Conservation (phyloP, 2,329 filamentous ascomycete species). For the Eutypella sp. region DNA sequence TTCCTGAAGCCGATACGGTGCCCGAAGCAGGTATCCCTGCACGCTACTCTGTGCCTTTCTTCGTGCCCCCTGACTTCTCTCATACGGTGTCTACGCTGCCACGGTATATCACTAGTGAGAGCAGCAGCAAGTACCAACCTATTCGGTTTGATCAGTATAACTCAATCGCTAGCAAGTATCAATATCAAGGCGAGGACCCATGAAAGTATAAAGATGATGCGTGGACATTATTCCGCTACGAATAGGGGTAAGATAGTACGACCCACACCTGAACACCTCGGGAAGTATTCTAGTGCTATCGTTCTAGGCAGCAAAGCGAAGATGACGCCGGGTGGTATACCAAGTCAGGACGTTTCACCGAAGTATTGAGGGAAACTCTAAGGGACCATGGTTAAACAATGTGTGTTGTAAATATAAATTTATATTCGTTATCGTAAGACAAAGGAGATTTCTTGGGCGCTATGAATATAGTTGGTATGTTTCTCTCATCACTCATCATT, state of each 20-base stretch:
- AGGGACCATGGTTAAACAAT: too few species aligned
- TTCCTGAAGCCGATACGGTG: conserved; percentile 11
- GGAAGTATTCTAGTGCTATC: too few species aligned
- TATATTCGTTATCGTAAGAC: too few species aligned
- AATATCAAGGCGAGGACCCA: conserved; percentile 6
- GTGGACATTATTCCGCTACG: too few species aligned
- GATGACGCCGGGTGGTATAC: too few species aligned
- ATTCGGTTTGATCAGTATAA: conserved; percentile 21
- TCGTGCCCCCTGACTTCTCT: conserved; percentile 15
- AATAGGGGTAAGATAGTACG: too few species aligned
- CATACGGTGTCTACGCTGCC: conserved; percentile 15
- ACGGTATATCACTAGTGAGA: conserved; percentile 14
- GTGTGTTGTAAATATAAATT: too few species aligned
- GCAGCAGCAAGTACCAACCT: conserved; percentile 16
- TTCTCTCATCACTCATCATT: neutral
- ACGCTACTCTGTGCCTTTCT: conserved; percentile 23
- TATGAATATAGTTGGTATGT: conserved; percentile 1
- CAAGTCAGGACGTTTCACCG: too few species aligned
- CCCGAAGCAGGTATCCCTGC: conserved; percentile 13
- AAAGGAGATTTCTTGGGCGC: neutral
- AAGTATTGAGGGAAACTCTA: too few species aligned
- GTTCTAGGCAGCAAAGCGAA: too few species aligned
- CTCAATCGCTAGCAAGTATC: conserved; percentile 17
- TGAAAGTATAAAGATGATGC: neutral
- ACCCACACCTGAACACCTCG: too few species aligned